Conservation (phyloP, 1,284 basidiomycete species). For the Cystobasidiaceae sp. region DNA sequence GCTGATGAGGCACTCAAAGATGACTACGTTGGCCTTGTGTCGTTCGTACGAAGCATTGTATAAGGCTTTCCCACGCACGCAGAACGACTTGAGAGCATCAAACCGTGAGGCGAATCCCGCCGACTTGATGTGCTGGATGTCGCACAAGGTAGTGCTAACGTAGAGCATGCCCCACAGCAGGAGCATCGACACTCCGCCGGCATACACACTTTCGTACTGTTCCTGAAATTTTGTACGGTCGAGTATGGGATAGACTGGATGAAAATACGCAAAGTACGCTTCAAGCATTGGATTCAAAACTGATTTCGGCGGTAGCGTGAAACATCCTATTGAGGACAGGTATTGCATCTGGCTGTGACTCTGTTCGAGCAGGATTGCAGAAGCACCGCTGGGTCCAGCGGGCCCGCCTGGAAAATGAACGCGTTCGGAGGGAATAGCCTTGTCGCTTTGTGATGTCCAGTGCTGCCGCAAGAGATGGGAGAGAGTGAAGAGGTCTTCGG, state of each 20-base stretch:
- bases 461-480: conserved; percentile 1
- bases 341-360: neutral
- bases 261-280: neutral
- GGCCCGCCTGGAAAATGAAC: neutral
- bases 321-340: neutral
- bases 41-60: neutral
- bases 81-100: conserved; percentile 16
- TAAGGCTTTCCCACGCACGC: conserved; percentile 1
- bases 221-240: conserved; percentile 1
- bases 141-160: neutral
- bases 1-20: conserved; percentile 12
- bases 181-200: neutral
- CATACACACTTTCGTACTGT: neutral
- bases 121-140: neutral
- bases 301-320: conserved; percentile 1
- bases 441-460: neutral
- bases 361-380: neutral
- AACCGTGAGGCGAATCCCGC: conserved; percentile 2
- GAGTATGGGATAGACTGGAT: conserved; percentile 6
- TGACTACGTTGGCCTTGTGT: conserved; percentile 4
- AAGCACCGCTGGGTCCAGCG: neutral
- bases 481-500: neutral
- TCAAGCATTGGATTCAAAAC: neutral
- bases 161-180: conserved; percentile 12
- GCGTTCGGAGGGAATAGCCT: neutral